A percentile compares a stretch with the other conserved stretches of the same genome.
Evolutionary conservation across 495 filamentous ascomycete species (phyloP).

Genomic region (Hypoxylon lenormandii): DNA sequence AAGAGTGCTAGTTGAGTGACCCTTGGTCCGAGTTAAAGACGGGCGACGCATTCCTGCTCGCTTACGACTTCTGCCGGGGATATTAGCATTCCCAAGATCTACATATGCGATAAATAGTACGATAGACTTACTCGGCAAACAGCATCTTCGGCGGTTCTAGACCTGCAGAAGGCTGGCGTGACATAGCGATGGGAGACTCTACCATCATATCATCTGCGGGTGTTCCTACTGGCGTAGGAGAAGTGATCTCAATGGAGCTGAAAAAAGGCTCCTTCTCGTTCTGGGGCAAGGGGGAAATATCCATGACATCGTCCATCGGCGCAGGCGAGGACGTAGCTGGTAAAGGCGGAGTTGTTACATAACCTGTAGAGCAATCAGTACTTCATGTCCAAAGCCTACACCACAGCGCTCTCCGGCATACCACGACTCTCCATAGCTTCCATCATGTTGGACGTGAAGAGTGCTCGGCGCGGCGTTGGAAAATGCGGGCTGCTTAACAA

Average conservation of each 20-base stretch:
- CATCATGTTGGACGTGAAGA: constrained; percentile 86
- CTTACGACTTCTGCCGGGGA: constrained; percentile 60
- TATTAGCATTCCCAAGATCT: constrained; percentile 23
- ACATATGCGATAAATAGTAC: constrained; percentile 3
- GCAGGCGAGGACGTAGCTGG: constrained; percentile 82
- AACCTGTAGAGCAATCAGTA: constrained; percentile 62
- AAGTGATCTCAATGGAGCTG: constrained; percentile 71
- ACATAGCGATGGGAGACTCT: constrained; percentile 61
- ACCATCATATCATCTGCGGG: constrained; percentile 60
- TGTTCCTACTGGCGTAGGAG: constrained; percentile 70
- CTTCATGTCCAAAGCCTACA: constrained; percentile 2
- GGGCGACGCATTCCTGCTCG: constrained; percentile 71
- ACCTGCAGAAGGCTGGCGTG: constrained; percentile 59
- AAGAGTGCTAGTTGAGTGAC: constrained; percentile 65
- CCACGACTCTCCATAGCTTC: constrained; percentile 74
- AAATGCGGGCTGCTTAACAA: constrained; percentile 79
- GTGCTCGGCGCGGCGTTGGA: constrained; percentile 88
- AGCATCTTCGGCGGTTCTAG: constrained; percentile 64
- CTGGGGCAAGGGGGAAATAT: constrained; percentile 92
- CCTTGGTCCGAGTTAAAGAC: constrained; percentile 71
- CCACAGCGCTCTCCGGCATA: constrained; percentile 61
- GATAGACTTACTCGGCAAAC: constrained; percentile 61
- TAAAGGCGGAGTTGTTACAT: constrained; percentile 83
- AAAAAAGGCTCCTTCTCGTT: constrained; percentile 83
- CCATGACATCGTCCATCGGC: constrained; percentile 83